Evolutionary conservation across 1,139 yeast genomes (phyloP), one percentile per base, ranked within the genome.

Genomic region (Saccharomyces hybrid): DNA sequence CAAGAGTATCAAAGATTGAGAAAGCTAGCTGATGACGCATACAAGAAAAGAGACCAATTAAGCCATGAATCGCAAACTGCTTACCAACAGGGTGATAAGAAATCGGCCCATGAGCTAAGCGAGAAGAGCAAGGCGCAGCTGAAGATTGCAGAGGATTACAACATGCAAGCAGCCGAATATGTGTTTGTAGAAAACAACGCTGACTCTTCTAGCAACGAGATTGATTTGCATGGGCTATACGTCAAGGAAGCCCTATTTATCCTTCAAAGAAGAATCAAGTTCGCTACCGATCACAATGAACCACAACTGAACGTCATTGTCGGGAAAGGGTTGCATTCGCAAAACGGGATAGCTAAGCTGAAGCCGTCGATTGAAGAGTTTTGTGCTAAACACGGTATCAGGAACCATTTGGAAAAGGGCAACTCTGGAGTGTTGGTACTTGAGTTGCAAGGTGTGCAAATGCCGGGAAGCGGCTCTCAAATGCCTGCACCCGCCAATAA

Each of bases 241-340:
- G 95, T 91, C 38, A 86, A 85, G 69, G 98, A 93, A 73, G 97
- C 97, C 3, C 82, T 83, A 59, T 85, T 81, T 68, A 81, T 86
- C 53, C 75, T 91, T 62, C 88, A 85, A 63, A 81, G 80, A 58
- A 78, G 98, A 56, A 80, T 93, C 53, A 77, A 79, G n/a, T 83
- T 83, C 32, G 88, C 84, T 55, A 76, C 81, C 19, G 72, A 75
- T 49, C 78, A 88, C 49, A 75, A 80, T 57, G 95, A 89, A 66
- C 64, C 75, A 1, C 76, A 75, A 52, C 69, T 82, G 54, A 73
- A 78, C 57, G 88, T 88, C 19, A 91, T 93, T 67, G 97, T 90
- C 9, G 98, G 98, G n/a, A 91, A 91, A 71, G 99, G 98, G 11
- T 68, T 83, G 52, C 98, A 93, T 69, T 88, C 96, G 0, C 77